Evolutionary conservation across 2,329 filamentous ascomycete genomes (phyloP), one percentile per base, ranked within the genome.

Genomic region (Penicillium italicum): DNA sequence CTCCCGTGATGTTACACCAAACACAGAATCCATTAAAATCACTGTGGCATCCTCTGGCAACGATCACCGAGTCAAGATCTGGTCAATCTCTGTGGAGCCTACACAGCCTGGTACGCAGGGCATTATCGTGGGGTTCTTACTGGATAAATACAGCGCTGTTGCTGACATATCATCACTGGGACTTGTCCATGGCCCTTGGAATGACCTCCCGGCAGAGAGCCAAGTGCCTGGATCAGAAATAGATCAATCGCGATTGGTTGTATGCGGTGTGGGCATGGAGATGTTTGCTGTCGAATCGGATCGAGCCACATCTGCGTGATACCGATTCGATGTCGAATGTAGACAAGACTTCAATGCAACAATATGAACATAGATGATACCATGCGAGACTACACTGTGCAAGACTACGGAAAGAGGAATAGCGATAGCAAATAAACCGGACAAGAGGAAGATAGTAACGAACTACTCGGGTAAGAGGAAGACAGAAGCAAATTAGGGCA

Each of bases 91-190:
- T 5, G 60, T 77, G 36, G 65, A 73, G 53, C 41, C 58, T 11
- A 50, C 54, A n/a, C 55, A 59, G 41, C 26, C 40, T 16, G 62
- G 57, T 10, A 40, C 60, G 7, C 54, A 68, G 22, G 62, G 45
- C 7, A 68, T 72, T 9, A 53, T 50, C 10, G 60, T 73, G 34
- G 41, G 61, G 10, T 65, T 68, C 22, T 14, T 66, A 22, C 36
- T 66, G 6, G 67, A 76, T 50, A 56, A 59, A 43, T 76, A 75
- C 56, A 82, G 79, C 20, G 71, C 76, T 26, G 80, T 85, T 4
- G 82, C 82, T 14, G 83, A 85, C 69, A 76, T 82, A 18, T 80
- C 81, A 3, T 75, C 76, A 28, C 68, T 85, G 66, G 76, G 75
- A n/a, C 59, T 77, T 2, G 63, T 77, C 43, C 55, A 49, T 14